Conservation (phyloP, 2,329 filamentous ascomycete genomes). For the Penicillium sp. region DNA sequence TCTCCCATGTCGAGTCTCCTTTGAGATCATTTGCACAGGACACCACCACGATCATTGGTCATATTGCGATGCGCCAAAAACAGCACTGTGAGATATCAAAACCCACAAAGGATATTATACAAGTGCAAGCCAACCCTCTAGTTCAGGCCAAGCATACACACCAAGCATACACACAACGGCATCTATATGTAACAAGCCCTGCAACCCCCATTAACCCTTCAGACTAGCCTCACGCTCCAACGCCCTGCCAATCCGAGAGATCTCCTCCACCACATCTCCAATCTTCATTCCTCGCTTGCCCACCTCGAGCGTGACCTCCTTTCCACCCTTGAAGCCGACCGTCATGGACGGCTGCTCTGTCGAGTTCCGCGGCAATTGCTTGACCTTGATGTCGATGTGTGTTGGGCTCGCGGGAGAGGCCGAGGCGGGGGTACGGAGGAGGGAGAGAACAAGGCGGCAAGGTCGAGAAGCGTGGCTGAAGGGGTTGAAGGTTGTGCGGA, state of each 20-base stretch:
- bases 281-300: constrained; percentile 74
- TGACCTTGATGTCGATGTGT: constrained; percentile 70
- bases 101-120: too few species aligned
- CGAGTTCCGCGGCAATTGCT: constrained; percentile 64
- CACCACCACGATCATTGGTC: too few species aligned
- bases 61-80: too few species aligned
- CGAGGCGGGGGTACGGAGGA: constrained; percentile 76
- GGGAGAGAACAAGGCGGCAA: constrained; percentile 79
- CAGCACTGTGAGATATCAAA: too few species aligned
- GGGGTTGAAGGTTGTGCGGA: constrained; percentile 85
- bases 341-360: constrained; percentile 62
- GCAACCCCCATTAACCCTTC: constrained; percentile 34
- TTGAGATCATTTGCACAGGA: too few species aligned
- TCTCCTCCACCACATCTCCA: constrained; percentile 78
- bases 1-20: too few species aligned
- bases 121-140: too few species aligned
- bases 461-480: constrained; percentile 75
- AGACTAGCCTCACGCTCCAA: constrained; percentile 80
- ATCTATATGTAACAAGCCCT: background rate
- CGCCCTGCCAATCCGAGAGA: constrained; percentile 79
- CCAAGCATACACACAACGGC: background rate
- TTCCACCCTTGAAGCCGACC: constrained; percentile 94
- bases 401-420: constrained; percentile 68
- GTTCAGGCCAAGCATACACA: background rate
- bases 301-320: constrained; percentile 76